phyloP scores from a whole-genome alignment of 1,284 basidiomycete species.

The Wallemia ichthyophaga region DNA sequence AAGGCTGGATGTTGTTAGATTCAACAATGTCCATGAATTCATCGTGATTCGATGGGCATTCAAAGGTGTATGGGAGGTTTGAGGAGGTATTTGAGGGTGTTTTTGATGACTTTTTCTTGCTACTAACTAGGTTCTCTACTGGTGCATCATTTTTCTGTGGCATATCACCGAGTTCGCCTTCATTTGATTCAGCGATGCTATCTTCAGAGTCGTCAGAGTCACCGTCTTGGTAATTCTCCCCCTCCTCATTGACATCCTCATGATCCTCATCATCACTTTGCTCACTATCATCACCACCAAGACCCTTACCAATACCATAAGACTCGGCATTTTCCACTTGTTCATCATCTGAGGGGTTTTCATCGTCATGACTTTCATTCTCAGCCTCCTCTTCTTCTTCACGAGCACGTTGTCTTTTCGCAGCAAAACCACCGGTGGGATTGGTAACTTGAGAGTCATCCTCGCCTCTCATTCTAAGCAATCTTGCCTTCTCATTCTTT shows the following conservation, averaged over 20 bases:
- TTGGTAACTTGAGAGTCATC: slow-evolving; percentile 17
- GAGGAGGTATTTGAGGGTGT: slow-evolving; percentile 13
- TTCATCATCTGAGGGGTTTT: neutral
- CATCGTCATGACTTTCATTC: slow-evolving; percentile 17
- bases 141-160: slow-evolving; percentile 15
- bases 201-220: slow-evolving; percentile 17
- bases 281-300: slow-evolving; percentile 20
- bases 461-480: slow-evolving; percentile 62
- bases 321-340: slow-evolving; percentile 23
- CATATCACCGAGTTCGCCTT: slow-evolving; percentile 9
- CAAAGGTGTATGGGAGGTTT: slow-evolving; percentile 71
- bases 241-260: slow-evolving; percentile 10
- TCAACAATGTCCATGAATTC: slow-evolving; percentile 62
- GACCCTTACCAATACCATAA: slow-evolving; percentile 86
- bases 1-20: slow-evolving; percentile 19
- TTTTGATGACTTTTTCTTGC: slow-evolving; percentile 17
- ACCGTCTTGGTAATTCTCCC: slow-evolving; percentile 12
- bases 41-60: slow-evolving; percentile 56
- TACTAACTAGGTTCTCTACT: slow-evolving; percentile 4
- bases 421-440: neutral
- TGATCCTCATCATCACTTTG: slow-evolving; percentile 19
- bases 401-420: slow-evolving; percentile 9
- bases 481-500: slow-evolving; percentile 48
- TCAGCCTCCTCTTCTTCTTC: slow-evolving; percentile 16
- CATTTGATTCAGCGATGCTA: slow-evolving; percentile 13